These are phyloP conservation scores for Tetrahymena thermophila DNA, from an alignment of 73 alveolate genomes.

Conservation along the genomic window DNA sequence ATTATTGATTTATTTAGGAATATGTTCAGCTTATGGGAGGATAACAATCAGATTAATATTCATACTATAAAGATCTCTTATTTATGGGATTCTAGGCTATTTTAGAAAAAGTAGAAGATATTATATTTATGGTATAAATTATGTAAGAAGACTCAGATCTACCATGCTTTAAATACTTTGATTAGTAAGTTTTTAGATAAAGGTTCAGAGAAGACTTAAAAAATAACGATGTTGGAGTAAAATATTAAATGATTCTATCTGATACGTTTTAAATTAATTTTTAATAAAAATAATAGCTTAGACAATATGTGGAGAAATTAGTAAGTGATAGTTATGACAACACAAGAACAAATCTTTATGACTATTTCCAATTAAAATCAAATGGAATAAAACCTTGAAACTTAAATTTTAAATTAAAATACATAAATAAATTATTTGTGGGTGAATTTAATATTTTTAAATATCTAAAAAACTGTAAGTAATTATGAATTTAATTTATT, in stretches of 20 bases:
- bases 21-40: slow-evolving; percentile 38
- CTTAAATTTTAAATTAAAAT: background rate
- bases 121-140: slow-evolving; percentile 4
- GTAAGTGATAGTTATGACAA: background rate
- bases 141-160: slow-evolving; percentile 37
- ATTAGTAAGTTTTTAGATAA: background rate
- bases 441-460: too few species aligned
- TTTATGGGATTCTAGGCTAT: slow-evolving; percentile 18
- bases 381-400: background rate
- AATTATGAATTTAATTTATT: too few species aligned
- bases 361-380: background rate
- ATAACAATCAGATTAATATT: slow-evolving; percentile 13
- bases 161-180: slow-evolving; percentile 23
- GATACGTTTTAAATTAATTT: background rate
- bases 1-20: background rate
- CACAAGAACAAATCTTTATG: background rate
- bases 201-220: slow-evolving; percentile 9
- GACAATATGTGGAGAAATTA: background rate
- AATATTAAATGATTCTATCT: background rate
- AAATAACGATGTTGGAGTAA: background rate
- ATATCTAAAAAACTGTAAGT: too few species aligned
- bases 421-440: too few species aligned
- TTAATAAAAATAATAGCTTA: background rate
- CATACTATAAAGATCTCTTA: slow-evolving; percentile 20
- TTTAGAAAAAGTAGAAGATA: slow-evolving; percentile 5